Evolutionary conservation across 495 filamentous ascomycete genomes (phyloP), one percentile per base, ranked within the genome.

Genomic region (Daldinia grandis): DNA sequence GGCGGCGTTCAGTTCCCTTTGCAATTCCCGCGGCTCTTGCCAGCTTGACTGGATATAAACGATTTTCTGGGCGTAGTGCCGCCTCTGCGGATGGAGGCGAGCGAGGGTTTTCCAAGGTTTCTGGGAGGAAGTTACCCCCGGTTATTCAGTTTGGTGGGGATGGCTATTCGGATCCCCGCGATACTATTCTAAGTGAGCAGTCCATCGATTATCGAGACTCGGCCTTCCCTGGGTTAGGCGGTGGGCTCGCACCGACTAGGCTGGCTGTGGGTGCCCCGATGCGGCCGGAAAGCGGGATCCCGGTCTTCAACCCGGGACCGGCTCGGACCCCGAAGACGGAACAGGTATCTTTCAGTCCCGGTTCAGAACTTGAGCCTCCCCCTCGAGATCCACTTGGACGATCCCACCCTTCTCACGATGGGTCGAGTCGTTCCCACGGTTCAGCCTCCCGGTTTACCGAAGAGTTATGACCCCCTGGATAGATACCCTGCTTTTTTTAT

Each of bases 101-200:
- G 38, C 83, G 82, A 72, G 84, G 83, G 3, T 83, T 86, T 66
- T 80, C 86, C 47, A 81, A 83, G 15, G 79, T 94, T 4, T 90
- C 91, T 5, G 92, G 92, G 35, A 84, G 87, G 58, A 93, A 93
- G 70, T 80, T 94, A n/a, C 83, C 86, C 5, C 88, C 92, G 15
- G 91, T 93, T 4, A 79, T 93, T 35, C 84, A 87, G 38, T 86
- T 86, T 35, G 89, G 91, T 49, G 89, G 90, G 19, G 89, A 93
- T 76, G 91, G 90, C 3, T 93, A 89, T 72, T 86, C 86, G 64
- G 90, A 87, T 58, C 80, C 83, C n/a, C 78, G 78, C 64, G 79
- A 75, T 27, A 85, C 81, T 62, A 66, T 80, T 21, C 68, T 83
- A 64, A 84, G 81, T 72, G 80, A 79, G 54, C 74, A 75, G 53